phyloP scores from a whole-genome alignment of 345 rosid genomes.

The Boechera retrofracta region DNA sequence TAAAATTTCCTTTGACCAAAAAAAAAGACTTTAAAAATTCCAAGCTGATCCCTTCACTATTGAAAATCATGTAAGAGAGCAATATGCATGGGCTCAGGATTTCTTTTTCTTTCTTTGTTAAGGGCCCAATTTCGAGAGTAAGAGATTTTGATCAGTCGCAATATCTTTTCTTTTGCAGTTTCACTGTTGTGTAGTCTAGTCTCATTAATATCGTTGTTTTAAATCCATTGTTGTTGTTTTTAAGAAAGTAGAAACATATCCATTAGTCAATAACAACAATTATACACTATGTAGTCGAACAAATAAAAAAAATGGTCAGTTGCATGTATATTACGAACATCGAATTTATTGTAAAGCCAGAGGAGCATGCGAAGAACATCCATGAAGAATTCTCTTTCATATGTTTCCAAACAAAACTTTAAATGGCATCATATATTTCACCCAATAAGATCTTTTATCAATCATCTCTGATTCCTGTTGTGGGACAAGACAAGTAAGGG shows the following conservation, averaged over 20 bases:
- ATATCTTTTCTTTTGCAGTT: not conserved
- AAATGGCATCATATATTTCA: not conserved
- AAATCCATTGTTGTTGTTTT: not conserved
- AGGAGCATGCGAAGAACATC: not conserved
- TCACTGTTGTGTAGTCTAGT: not conserved
- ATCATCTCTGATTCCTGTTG: not conserved
- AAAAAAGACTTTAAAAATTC: not conserved
- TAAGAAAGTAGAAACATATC: not conserved
- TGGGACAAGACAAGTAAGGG: conserved; percentile 29
- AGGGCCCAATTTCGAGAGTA: not conserved
- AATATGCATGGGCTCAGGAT: not conserved
- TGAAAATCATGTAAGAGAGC: not conserved
- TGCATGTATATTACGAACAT: not conserved
- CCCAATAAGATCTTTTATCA: conserved; percentile 2
- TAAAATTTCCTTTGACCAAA: not conserved
- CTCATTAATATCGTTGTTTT: not conserved
- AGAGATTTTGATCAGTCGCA: not conserved
- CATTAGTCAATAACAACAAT: not conserved
- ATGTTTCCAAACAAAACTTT: not conserved
- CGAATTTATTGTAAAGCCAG: not conserved
- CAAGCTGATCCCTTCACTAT: not conserved
- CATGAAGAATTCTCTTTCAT: not conserved
- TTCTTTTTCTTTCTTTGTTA: not conserved
- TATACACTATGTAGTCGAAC: not conserved
- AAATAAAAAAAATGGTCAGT: not conserved